Conservation (phyloP, 192 early-diverging fungal genomes). For the Coemansia sp. region DNA sequence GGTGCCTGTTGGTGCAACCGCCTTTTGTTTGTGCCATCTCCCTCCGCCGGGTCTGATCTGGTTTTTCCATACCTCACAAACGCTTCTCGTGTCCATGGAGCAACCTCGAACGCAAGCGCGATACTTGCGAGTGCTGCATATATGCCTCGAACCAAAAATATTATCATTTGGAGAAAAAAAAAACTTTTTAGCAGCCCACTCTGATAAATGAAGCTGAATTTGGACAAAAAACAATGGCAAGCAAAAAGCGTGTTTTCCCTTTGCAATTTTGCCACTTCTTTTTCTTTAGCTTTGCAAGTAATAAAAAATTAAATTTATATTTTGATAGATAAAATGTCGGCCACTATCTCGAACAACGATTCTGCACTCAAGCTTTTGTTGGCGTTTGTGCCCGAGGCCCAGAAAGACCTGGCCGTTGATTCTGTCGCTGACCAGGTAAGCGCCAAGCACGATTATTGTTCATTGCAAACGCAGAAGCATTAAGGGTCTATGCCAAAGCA, state of each 20-base stretch:
- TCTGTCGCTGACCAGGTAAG: conserved; percentile 42
- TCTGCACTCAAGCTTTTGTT: conserved; percentile 47
- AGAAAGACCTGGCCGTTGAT: conserved; percentile 28
- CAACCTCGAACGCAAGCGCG: conserved; percentile 31
- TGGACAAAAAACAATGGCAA: conserved; percentile 3
- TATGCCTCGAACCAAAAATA: conserved; percentile 8
- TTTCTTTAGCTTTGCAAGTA: not conserved
- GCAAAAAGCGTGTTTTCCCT: not conserved
- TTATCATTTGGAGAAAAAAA: not conserved
- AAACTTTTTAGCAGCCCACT: too few relatives aligned
- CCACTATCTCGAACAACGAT: conserved; percentile 38
- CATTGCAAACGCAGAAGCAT: too few relatives aligned
- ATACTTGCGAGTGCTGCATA: conserved; percentile 24
- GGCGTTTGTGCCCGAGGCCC: conserved; percentile 35
- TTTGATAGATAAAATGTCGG: conserved; percentile 30
- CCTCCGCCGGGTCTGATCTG: not conserved
- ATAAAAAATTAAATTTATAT: not conserved
- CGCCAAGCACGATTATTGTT: too few relatives aligned
- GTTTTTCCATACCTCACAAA: conserved; percentile 51
- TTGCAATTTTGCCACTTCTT: not conserved
- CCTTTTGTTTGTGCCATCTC: too few relatives aligned
- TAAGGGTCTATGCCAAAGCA: too few relatives aligned
- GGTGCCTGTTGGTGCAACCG: not conserved
- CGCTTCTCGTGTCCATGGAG: conserved; percentile 45
- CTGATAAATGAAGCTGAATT: too few relatives aligned